Conservation (phyloP, 2,329 filamentous ascomycete genomes). For the Pyricularia pennisetigena region DNA sequence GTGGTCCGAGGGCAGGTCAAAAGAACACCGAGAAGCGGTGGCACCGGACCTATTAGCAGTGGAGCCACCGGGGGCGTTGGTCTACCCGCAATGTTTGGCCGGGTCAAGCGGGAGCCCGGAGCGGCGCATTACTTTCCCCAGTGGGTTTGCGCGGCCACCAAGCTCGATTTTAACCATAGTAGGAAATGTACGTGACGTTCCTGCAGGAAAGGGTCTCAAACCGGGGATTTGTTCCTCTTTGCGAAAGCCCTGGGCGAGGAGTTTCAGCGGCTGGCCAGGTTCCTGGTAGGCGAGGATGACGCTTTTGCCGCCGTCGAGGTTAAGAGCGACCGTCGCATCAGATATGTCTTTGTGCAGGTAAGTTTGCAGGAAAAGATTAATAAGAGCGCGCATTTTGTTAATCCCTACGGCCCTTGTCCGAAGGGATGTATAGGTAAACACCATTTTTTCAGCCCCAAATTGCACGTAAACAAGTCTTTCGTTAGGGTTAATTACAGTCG, state of each 20-base stretch:
- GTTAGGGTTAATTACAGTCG: not conserved
- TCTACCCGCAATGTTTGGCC: too few species aligned
- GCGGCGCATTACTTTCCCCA: not conserved
- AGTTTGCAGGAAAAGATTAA: not conserved
- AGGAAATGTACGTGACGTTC: not conserved
- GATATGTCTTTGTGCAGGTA: not conserved
- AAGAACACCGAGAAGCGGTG: too few species aligned
- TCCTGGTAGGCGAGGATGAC: not conserved
- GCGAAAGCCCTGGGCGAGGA: not conserved
- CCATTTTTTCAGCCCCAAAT: not conserved
- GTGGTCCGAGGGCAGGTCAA: constrained; percentile 2
- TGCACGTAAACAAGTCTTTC: not conserved
- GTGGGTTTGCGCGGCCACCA: not conserved
- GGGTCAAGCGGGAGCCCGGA: too few species aligned
- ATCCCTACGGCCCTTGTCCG: not conserved
- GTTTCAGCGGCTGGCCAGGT: not conserved
- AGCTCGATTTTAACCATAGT: not conserved
- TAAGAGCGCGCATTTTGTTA: not conserved
- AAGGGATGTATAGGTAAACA: not conserved
- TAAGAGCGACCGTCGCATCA: not conserved
- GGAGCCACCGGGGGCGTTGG: constrained; percentile 9
- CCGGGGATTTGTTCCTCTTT: not conserved
- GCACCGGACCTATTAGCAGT: not conserved
- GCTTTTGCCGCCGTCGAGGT: constrained; percentile 1
- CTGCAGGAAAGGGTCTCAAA: not conserved